Evolutionary conservation across 169 alveolate genomes (phyloP).

Genomic region (Babesia bigemina): DNA sequence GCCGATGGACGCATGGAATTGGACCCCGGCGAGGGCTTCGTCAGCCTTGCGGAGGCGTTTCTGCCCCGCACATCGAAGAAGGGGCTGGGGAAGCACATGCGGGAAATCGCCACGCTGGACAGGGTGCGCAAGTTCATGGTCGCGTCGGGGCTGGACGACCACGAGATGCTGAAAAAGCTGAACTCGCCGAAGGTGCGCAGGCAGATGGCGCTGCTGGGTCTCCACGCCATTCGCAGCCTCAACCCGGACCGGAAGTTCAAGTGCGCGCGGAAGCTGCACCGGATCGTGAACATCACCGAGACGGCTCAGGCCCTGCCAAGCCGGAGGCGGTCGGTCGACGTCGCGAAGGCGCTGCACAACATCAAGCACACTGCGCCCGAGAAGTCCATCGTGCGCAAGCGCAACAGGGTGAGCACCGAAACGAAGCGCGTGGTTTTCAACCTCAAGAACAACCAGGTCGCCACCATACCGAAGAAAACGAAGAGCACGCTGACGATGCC

Average conservation of each 20-base stretch:
- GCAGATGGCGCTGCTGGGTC: slow-evolving; percentile 12
- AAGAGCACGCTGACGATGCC: slow-evolving; percentile 39
- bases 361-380: slow-evolving; percentile 28
- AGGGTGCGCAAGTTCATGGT: slow-evolving; percentile 18
- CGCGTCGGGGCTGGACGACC: neutral
- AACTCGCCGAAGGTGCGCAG: slow-evolving; percentile 14
- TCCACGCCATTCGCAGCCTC: slow-evolving; percentile 8
- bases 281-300: slow-evolving; percentile 28
- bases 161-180: slow-evolving; percentile 19
- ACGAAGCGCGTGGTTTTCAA: slow-evolving; percentile 62
- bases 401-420: slow-evolving; percentile 11
- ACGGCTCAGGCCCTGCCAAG: slow-evolving; percentile 12
- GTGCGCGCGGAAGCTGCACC: slow-evolving; percentile 26
- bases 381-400: slow-evolving; percentile 37
- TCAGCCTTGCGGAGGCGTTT: slow-evolving; percentile 23
- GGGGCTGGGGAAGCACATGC: slow-evolving; percentile 9
- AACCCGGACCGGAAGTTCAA: slow-evolving; percentile 19
- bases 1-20: neutral
- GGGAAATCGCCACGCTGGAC: slow-evolving; percentile 17
- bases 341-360: slow-evolving; percentile 44
- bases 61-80: neutral
- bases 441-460: slow-evolving; percentile 58
- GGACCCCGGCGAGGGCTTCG: slow-evolving; percentile 2
- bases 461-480: slow-evolving; percentile 33
- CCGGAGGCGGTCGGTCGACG: slow-evolving; percentile 25